Conservation (phyloP, 2,329 filamentous ascomycete species). For the Penicillium sp. region DNA sequence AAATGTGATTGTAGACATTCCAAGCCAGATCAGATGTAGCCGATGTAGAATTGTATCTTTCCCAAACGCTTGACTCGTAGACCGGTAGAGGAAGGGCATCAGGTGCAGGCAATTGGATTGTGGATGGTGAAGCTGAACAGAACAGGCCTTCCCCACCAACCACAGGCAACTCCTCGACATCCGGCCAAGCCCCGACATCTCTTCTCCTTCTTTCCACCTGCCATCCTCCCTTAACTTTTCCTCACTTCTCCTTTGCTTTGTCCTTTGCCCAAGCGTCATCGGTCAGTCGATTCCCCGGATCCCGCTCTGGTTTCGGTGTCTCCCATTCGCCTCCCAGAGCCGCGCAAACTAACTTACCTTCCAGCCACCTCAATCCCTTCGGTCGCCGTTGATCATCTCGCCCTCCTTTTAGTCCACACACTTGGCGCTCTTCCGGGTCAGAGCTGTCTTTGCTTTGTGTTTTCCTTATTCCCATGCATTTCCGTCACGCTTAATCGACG, state of each 20-base stretch:
- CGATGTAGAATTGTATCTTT: too few species aligned
- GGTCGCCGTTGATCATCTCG: slow-evolving; percentile 30
- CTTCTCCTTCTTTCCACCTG: slow-evolving; percentile 12
- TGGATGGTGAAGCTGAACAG: slow-evolving; percentile 21
- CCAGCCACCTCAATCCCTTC: slow-evolving; percentile 37
- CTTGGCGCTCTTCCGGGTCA: slow-evolving; percentile 18
- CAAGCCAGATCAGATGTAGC: neutral
- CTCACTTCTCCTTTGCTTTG: neutral
- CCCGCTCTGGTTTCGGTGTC: slow-evolving; percentile 3
- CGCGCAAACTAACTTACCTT: slow-evolving; percentile 28
- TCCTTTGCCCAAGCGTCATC: slow-evolving; percentile 1
- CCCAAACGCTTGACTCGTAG: too few species aligned
- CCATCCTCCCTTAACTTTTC: slow-evolving; percentile 11
- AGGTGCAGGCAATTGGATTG: slow-evolving; percentile 14
- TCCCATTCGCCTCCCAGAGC: slow-evolving; percentile 16
- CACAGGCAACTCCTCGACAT: slow-evolving; percentile 9
- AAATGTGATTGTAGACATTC: neutral
- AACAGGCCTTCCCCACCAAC: slow-evolving; percentile 20
- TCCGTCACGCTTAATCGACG: slow-evolving; percentile 9
- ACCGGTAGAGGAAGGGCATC: neutral
- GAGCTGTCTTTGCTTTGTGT: slow-evolving; percentile 3
- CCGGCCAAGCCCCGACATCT: slow-evolving; percentile 3
- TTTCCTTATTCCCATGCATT: slow-evolving; percentile 10
- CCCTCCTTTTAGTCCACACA: slow-evolving; percentile 18
- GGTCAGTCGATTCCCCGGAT: slow-evolving; percentile 6